phyloP scores from a whole-genome alignment of 1,139 yeast species.

The Diutina pseudorugosa region DNA sequence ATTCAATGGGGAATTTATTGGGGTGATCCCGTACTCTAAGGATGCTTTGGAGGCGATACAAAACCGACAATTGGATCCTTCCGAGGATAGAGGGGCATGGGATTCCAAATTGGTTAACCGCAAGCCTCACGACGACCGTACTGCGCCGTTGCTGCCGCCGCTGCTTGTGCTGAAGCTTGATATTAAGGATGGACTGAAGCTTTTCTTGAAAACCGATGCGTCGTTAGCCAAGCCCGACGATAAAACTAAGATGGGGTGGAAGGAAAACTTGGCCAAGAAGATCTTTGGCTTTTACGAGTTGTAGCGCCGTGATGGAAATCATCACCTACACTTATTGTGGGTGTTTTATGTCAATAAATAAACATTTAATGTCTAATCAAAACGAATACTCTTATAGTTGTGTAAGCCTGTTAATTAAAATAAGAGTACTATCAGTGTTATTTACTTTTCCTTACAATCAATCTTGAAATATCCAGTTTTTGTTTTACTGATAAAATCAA shows the following conservation, averaged over 20 bases:
- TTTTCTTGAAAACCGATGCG: conserved; percentile 22
- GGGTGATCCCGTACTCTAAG: conserved; percentile 63
- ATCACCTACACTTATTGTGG: not conserved
- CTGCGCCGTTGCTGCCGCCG: conserved; percentile 4
- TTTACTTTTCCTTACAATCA: too few relatives aligned
- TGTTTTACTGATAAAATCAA: too few relatives aligned
- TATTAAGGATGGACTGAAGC: conserved; percentile 28
- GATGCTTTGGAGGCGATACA: conserved; percentile 52
- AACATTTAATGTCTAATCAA: too few relatives aligned
- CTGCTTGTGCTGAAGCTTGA: conserved; percentile 13
- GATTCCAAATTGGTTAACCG: conserved; percentile 12
- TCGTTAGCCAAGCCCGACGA: conserved; percentile 10
- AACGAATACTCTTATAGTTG: too few relatives aligned
- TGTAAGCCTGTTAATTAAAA: too few relatives aligned
- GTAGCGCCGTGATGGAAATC: conserved; percentile 10
- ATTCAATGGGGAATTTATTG: conserved; percentile 59
- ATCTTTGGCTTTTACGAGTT: conserved; percentile 36
- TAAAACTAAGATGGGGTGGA: conserved; percentile 21
- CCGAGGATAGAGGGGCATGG: conserved; percentile 47
- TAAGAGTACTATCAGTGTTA: too few relatives aligned
- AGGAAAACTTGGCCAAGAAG: conserved; percentile 23
- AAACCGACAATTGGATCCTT: conserved; percentile 36
- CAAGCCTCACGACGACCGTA: conserved; percentile 7
- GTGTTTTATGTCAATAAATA: not conserved
- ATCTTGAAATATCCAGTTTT: too few relatives aligned